These are phyloP conservation scores for Leccinum pachyderme DNA, from an alignment of 1,284 basidiomycete genomes.

Conservation along the genomic window DNA sequence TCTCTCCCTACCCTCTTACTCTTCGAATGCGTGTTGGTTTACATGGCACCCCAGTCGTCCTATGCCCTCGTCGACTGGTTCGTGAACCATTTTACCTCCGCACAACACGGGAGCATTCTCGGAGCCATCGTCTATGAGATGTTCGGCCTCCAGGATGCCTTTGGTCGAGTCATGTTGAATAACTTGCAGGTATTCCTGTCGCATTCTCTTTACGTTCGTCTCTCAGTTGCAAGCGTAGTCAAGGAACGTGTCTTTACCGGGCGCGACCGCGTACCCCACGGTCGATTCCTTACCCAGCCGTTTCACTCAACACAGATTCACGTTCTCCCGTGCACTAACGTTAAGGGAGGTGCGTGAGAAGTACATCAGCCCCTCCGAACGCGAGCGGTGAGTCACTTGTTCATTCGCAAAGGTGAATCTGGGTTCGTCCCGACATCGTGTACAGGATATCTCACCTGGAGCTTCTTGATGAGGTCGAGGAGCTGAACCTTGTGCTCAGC, in stretches of 20 bases:
- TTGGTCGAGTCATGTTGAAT: constrained; percentile 79
- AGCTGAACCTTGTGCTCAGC: constrained; percentile 80
- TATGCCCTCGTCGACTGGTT: constrained; percentile 75
- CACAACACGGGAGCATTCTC: constrained; percentile 23
- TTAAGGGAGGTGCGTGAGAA: constrained; percentile 53
- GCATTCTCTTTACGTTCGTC: background rate
- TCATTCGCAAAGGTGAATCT: background rate
- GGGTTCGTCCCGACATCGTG: constrained; percentile 4
- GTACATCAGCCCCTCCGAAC: constrained; percentile 55
- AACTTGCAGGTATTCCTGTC: background rate
- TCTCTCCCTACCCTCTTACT: constrained; percentile 76
- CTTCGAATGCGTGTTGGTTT: constrained; percentile 92
- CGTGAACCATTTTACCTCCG: constrained; percentile 47
- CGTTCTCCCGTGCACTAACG: constrained; percentile 20
- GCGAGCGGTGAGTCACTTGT: constrained; percentile 52
- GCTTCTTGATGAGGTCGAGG: constrained; percentile 88
- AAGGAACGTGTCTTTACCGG: constrained; percentile 53
- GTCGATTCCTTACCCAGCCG: constrained; percentile 54
- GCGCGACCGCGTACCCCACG: constrained; percentile 55
- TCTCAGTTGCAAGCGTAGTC: background rate
- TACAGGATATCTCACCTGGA: constrained; percentile 74
- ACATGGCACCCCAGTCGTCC: constrained; percentile 68
- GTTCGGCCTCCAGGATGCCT: constrained; percentile 80
- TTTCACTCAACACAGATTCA: constrained; percentile 61
- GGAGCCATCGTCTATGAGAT: constrained; percentile 83